These are phyloP conservation scores for Dothideomycetes sp. DNA, from an alignment of 2,329 filamentous ascomycete genomes.

Conservation along the genomic window DNA sequence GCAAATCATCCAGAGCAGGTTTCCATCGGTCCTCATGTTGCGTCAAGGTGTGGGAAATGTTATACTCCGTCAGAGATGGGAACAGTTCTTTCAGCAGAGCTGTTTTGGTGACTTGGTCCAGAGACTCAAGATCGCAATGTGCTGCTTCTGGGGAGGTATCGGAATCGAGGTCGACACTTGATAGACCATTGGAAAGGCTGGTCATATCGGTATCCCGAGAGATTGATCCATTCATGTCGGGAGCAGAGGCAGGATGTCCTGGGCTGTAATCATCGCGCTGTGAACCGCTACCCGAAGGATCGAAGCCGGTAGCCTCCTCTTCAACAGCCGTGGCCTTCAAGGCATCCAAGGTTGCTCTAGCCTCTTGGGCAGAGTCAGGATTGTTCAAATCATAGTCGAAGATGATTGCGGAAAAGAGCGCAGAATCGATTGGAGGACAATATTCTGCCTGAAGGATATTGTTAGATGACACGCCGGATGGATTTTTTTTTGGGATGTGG, in stretches of 20 bases:
- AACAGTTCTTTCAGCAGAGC: constrained; percentile 61
- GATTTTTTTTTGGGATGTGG: too few relatives aligned
- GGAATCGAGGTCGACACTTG: constrained; percentile 24
- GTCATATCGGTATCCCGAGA: constrained; percentile 44
- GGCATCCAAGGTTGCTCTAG: constrained; percentile 52
- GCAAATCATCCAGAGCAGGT: constrained; percentile 65
- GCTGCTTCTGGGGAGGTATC: constrained; percentile 19
- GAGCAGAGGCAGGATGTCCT: constrained; percentile 26
- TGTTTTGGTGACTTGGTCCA: constrained; percentile 55
- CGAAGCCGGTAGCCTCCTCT: constrained; percentile 65
- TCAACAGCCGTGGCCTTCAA: constrained; percentile 54
- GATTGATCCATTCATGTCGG: constrained; percentile 30
- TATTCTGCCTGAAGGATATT: constrained; percentile 51
- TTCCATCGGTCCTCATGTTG: constrained; percentile 60
- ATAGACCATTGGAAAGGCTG: constrained; percentile 40
- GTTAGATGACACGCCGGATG: too few relatives aligned
- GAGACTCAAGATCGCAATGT: constrained; percentile 28
- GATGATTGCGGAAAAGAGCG: constrained; percentile 65
- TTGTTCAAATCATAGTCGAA: constrained; percentile 61
- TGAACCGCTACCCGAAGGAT: constrained; percentile 62
- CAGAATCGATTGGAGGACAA: constrained; percentile 65
- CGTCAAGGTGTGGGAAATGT: constrained; percentile 57
- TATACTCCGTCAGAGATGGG: constrained; percentile 52
- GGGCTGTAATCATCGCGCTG: constrained; percentile 24
- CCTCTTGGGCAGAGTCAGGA: constrained; percentile 42